These are phyloP conservation scores for Trichoderma sp. DNA, from an alignment of 2,329 filamentous ascomycete genomes.

Conservation along the genomic window DNA sequence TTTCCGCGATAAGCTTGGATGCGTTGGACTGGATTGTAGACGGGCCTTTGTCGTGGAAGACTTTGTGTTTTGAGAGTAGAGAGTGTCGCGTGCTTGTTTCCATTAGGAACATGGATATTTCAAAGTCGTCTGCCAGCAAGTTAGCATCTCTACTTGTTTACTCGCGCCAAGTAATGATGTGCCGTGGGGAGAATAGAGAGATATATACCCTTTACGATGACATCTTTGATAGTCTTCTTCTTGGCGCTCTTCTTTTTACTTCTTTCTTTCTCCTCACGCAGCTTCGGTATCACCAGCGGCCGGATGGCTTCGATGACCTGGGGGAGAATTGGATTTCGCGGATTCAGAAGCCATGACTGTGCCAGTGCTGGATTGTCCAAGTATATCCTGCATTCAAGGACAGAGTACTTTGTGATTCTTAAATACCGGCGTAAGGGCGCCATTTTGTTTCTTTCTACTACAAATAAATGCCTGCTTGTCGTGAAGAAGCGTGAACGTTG, in stretches of 20 bases:
- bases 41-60: slow-evolving; percentile 62
- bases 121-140: slow-evolving; percentile 75
- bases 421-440: slow-evolving; percentile 87
- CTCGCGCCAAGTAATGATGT: not conserved
- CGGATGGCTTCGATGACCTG: slow-evolving; percentile 83
- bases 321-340: slow-evolving; percentile 73
- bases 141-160: slow-evolving; percentile 26
- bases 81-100: slow-evolving; percentile 84
- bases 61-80: slow-evolving; percentile 81
- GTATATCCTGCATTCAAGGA: slow-evolving; percentile 96
- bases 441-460: slow-evolving; percentile 53
- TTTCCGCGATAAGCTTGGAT: slow-evolving; percentile 59
- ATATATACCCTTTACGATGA: slow-evolving; percentile 70
- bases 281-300: slow-evolving; percentile 84
- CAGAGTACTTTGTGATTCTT: slow-evolving; percentile 87
- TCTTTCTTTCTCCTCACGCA: slow-evolving; percentile 77
- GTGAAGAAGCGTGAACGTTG: slow-evolving; percentile 11
- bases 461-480: not conserved
- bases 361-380: slow-evolving; percentile 85
- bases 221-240: slow-evolving; percentile 83
- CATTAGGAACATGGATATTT: slow-evolving; percentile 90
- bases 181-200: not conserved
- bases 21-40: slow-evolving; percentile 62
- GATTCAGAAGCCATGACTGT: slow-evolving; percentile 80
- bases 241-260: slow-evolving; percentile 65